Evolutionary conservation across 2,329 filamentous ascomycete species (phyloP).

Genomic region (Ilyonectria mors-panacis): DNA sequence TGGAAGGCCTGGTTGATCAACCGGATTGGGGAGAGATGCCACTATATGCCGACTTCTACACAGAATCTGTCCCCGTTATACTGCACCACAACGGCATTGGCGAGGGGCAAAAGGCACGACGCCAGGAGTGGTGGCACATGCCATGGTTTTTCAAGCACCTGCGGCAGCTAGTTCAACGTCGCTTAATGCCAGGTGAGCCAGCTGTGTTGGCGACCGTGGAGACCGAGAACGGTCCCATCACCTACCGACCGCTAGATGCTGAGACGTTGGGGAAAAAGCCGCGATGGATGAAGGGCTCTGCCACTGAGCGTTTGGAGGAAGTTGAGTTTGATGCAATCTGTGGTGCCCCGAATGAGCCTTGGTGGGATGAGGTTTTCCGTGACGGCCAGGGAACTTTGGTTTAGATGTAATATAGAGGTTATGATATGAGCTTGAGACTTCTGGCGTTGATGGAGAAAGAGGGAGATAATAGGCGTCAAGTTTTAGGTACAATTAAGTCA

Average conservation of each 20-base stretch:
- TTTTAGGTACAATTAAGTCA: too few relatives aligned
- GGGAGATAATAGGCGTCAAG: too few relatives aligned
- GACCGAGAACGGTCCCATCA: background rate
- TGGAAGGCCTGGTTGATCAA: background rate
- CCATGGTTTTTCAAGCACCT: constrained; percentile 41
- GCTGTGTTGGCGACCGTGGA: background rate
- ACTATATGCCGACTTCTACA: constrained; percentile 39
- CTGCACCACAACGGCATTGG: constrained; percentile 42
- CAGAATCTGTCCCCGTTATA: constrained; percentile 30
- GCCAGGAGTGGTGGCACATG: constrained; percentile 34
- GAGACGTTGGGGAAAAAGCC: background rate
- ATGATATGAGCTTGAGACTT: too few relatives aligned
- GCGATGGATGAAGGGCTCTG: background rate
- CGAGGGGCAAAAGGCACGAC: constrained; percentile 29
- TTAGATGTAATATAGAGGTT: background rate
- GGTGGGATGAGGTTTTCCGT: background rate
- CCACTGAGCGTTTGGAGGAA: background rate
- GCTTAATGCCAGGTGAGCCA: background rate
- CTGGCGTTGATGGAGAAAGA: too few relatives aligned
- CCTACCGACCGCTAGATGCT: too few relatives aligned
- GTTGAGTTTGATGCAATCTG: background rate
- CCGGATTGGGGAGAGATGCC: constrained; percentile 38
- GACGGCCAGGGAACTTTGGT: background rate
- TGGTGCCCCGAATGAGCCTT: background rate
- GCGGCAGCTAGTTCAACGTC: background rate